phyloP scores from a whole-genome alignment of 2,329 filamentous ascomycete species.

The Coniochaeta prunicola region DNA sequence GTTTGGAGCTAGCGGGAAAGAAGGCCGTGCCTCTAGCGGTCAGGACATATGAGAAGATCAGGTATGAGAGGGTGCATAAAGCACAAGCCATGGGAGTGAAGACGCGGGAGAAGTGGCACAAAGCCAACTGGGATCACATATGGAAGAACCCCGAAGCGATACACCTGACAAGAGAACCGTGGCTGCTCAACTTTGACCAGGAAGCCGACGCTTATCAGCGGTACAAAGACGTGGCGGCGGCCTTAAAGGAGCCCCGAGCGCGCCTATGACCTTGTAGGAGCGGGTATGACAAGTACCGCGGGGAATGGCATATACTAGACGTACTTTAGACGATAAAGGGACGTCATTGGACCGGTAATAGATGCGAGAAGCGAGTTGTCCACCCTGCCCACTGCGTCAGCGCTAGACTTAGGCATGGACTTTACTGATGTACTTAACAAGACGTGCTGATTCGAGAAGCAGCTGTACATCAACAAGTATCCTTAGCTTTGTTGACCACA shows the following conservation, averaged over 20 bases:
- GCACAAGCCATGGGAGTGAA: constrained; percentile 24
- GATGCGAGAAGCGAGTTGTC: too few relatives aligned
- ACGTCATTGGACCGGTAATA: too few relatives aligned
- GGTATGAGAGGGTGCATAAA: constrained; percentile 21
- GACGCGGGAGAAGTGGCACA: constrained; percentile 23
- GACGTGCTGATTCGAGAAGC: too few relatives aligned
- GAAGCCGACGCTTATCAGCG: constrained; percentile 20
- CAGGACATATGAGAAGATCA: constrained; percentile 20
- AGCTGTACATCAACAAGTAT: too few relatives aligned
- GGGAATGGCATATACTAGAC: too few relatives aligned
- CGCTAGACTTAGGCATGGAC: too few relatives aligned
- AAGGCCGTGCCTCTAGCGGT: constrained; percentile 16
- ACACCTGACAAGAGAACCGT: constrained; percentile 19
- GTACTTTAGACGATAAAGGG: too few relatives aligned
- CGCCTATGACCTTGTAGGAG: not conserved
- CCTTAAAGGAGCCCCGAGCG: constrained; percentile 1
- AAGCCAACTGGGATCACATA: constrained; percentile 19
- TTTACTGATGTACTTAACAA: too few relatives aligned
- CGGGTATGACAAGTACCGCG: not conserved
- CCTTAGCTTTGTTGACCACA: too few relatives aligned
- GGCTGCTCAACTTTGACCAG: constrained; percentile 22
- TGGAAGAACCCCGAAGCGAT: constrained; percentile 20
- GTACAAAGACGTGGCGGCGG: constrained; percentile 12
- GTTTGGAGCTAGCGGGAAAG: constrained; percentile 15
- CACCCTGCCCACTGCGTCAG: too few relatives aligned